These are phyloP conservation scores for Staphylotrichum longicolle DNA, from an alignment of 495 filamentous ascomycete species.

Conservation along the genomic window DNA sequence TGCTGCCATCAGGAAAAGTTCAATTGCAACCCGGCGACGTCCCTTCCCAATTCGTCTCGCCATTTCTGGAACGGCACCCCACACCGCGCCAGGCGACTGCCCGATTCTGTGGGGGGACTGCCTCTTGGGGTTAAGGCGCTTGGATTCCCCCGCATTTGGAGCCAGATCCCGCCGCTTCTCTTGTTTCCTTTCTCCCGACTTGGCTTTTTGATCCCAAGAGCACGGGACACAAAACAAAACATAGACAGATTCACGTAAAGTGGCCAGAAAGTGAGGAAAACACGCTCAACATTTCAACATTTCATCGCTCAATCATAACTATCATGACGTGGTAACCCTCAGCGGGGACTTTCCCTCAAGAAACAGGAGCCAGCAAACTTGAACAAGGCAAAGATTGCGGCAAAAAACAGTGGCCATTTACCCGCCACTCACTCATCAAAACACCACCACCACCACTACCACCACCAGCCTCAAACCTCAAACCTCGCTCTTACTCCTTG, in stretches of 20 bases:
- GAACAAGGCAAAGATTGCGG: background rate
- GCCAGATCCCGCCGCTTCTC: too few relatives aligned
- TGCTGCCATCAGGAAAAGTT: too few relatives aligned
- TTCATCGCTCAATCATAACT: conserved; percentile 15
- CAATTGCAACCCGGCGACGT: background rate
- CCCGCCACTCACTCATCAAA: background rate
- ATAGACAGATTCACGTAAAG: too few relatives aligned
- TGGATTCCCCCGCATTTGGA: too few relatives aligned
- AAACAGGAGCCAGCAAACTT: conserved; percentile 5
- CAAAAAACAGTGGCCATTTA: background rate
- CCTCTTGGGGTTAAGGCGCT: too few relatives aligned
- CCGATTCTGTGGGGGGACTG: background rate
- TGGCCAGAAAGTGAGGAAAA: too few relatives aligned
- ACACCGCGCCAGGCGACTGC: background rate
- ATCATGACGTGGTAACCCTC: conserved; percentile 3
- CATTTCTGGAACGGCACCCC: background rate
- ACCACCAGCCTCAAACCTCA: background rate
- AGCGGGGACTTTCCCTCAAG: background rate
- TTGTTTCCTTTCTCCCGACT: too few relatives aligned
- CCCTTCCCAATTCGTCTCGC: background rate
- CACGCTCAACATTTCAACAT: background rate
- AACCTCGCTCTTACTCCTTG: conserved; percentile 35
- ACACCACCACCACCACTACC: background rate
- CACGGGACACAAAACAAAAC: too few relatives aligned
- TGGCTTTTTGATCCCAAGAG: too few relatives aligned